Conservation (phyloP, 2,329 filamentous ascomycete genomes). For the Didymella arachidicola region DNA sequence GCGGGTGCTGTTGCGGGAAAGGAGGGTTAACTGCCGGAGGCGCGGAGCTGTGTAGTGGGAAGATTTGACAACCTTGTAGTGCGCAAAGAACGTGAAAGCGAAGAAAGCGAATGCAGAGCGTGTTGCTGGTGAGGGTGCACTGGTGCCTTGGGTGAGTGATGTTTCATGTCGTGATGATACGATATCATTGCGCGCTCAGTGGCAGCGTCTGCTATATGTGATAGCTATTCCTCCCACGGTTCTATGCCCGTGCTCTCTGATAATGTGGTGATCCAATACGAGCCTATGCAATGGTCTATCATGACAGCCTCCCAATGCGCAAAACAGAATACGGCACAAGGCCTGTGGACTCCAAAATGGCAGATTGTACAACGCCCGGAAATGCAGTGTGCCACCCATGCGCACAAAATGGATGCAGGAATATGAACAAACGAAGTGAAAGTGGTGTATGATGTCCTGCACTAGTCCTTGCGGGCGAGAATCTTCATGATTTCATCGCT, state of each 20-base stretch:
- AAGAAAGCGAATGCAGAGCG: background rate
- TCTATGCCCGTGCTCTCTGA: background rate
- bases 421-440: constrained; percentile 37
- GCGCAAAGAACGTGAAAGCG: background rate
- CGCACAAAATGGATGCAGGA: constrained; percentile 27
- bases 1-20: background rate
- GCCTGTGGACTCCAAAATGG: constrained; percentile 3
- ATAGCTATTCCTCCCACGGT: constrained; percentile 2
- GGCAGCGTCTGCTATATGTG: constrained; percentile 6
- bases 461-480: constrained; percentile 30
- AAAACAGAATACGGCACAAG: constrained; percentile 7
- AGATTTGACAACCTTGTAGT: background rate
- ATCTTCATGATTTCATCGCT: constrained; percentile 40
- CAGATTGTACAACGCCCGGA: constrained; percentile 6
- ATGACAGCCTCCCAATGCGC: constrained; percentile 17
- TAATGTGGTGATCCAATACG: constrained; percentile 1
- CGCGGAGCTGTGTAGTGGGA: background rate
- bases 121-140: background rate
- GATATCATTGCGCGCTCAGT: constrained; percentile 10
- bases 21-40: background rate
- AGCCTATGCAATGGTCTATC: constrained; percentile 16
- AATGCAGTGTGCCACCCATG: constrained; percentile 26
- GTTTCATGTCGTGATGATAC: background rate
- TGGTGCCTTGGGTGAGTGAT: background rate
- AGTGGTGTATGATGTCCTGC: background rate